Evolutionary conservation across 2,329 filamentous ascomycete species (phyloP).

Genomic region (Drechslera avenae): DNA sequence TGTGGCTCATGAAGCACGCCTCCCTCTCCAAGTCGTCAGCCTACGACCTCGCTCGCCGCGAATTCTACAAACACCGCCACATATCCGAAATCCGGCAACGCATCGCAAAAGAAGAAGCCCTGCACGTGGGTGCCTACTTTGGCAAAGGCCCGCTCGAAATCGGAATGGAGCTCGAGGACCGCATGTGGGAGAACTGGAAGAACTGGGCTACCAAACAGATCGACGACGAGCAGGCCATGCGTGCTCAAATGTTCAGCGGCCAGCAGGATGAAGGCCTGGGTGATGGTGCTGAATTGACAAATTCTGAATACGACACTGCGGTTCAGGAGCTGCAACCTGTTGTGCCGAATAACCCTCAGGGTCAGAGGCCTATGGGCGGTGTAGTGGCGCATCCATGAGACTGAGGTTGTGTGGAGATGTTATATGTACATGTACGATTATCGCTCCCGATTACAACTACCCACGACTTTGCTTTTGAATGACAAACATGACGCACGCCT

Average conservation of each 20-base stretch:
- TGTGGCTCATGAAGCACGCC: slow-evolving; percentile 72
- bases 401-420: slow-evolving; percentile 29
- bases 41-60: slow-evolving; percentile 84
- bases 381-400: slow-evolving; percentile 43
- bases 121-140: slow-evolving; percentile 85
- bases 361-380: slow-evolving; percentile 47
- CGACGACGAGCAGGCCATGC: slow-evolving; percentile 54
- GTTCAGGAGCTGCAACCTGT: slow-evolving; percentile 42
- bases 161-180: slow-evolving; percentile 81
- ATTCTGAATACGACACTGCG: slow-evolving; percentile 36
- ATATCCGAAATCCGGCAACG: slow-evolving; percentile 80
- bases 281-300: slow-evolving; percentile 20
- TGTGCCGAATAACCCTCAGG: slow-evolving; percentile 29
- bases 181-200: slow-evolving; percentile 84
- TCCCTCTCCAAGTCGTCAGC: slow-evolving; percentile 67
- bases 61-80: slow-evolving; percentile 87
- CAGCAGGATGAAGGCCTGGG: slow-evolving; percentile 40
- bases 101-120: slow-evolving; percentile 85
- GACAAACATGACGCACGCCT: too few species aligned
- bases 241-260: slow-evolving; percentile 50
- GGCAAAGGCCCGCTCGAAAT: slow-evolving; percentile 76
- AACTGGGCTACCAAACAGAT: slow-evolving; percentile 68
- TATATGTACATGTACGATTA: slow-evolving; percentile 27
- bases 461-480: too few species aligned
- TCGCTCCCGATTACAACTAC: too few species aligned